A percentile compares a stretch with the other conserved stretches of the same genome.
Conservation (phyloP, 2,329 filamentous ascomycete genomes). For the Diaporthe helianthi region DNA sequence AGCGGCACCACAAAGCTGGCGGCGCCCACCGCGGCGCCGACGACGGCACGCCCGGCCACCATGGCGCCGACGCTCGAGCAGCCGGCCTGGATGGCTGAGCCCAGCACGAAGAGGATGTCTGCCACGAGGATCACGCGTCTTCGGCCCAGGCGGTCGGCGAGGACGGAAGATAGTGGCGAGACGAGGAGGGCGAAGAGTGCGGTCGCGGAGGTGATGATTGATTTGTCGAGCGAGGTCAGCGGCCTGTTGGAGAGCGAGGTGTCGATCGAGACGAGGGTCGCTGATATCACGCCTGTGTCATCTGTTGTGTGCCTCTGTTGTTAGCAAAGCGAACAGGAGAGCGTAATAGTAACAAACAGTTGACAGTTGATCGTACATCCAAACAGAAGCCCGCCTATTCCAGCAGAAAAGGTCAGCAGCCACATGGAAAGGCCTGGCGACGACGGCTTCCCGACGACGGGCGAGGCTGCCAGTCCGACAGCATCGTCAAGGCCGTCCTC, state of each 20-base stretch:
- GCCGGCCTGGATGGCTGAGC: conserved; percentile 70
- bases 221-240: conserved; percentile 71
- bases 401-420: conserved; percentile 68
- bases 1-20: conserved; percentile 85
- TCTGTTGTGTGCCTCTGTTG: conserved; percentile 49
- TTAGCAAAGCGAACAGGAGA: not conserved
- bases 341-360: too few relatives aligned
- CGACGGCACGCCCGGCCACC: conserved; percentile 71
- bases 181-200: conserved; percentile 69
- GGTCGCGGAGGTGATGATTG: conserved; percentile 73
- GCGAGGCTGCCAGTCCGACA: conserved; percentile 32
- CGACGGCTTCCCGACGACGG: conserved; percentile 24
- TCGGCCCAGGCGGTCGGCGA: conserved; percentile 68
- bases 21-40: conserved; percentile 76
- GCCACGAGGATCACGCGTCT: conserved; percentile 69
- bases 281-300: conserved; percentile 73
- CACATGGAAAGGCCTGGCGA: conserved; percentile 63
- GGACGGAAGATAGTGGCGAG: conserved; percentile 69
- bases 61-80: conserved; percentile 66
- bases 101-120: conserved; percentile 71
- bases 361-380: conserved; percentile 60
- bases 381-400: conserved; percentile 72
- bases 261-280: conserved; percentile 70
- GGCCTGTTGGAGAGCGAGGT: conserved; percentile 62
- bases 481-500: conserved; percentile 42